Evolutionary conservation across 2,329 filamentous ascomycete species (phyloP), one percentile per base, ranked within the genome.

Genomic region (Rutstroemia sydowiana): DNA sequence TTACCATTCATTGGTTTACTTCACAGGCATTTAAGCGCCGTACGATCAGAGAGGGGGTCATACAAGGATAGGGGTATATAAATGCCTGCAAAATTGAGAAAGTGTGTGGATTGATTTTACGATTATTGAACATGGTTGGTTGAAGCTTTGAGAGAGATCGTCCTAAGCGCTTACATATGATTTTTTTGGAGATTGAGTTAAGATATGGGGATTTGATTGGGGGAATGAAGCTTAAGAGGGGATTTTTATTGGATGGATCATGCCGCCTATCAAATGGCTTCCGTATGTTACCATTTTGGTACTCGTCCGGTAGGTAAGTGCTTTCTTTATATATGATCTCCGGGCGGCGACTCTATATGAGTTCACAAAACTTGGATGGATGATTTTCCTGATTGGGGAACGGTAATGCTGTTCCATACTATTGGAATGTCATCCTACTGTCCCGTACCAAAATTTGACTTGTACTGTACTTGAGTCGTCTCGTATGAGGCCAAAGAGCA

Each of bases 1-100:
- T 21, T 10, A 18, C n/a, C 11, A n/a, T 45, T n/a, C 31, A 7
- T 16, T 37, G 31, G 30, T 37, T 18, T 18, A 37, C 18, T 37
- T 18, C 9, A 39, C 41, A 51, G 16, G 48, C 23, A n/a, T 34
- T 21, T 51, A 51, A 51, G 48, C 48, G 48, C 48, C 48, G 48
- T 21, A 21, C 18, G 31, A 45, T 50, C 48, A n/a, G 41, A 37
- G 36, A 18, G 14, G 23, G 9, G 23, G 23, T 18, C 14, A 13
- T 16, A 41, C 30, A 49, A 28, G 36, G 20, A 48, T 42, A 28
- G 11, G 16, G 3, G 30, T 5, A 37, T n/a, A 21, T 3, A 20
- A n/a, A 5, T 13, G 16, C 16, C 39, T 16, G 21, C 13, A 32
- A 20, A 20, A 9, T 41, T 8, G 16, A 16, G 16, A 16, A 26